These are phyloP conservation scores for Puccinia hordei DNA, from an alignment of 1,284 basidiomycete species.

Conservation along the genomic window DNA sequence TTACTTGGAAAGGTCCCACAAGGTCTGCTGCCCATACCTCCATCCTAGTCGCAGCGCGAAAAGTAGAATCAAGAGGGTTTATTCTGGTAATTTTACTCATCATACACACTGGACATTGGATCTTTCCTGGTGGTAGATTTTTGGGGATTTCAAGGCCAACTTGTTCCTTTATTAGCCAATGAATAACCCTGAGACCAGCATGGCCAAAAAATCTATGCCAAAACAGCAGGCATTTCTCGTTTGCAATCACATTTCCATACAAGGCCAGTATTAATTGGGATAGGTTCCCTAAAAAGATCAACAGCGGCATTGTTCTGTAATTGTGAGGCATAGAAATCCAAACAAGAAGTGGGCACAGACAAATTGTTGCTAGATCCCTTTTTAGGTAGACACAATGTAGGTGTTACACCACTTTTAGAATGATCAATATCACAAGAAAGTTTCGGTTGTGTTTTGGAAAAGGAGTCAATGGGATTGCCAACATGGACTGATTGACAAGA, in stretches of 20 bases:
- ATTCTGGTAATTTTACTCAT: conserved; percentile 4
- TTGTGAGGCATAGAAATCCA: too few relatives aligned
- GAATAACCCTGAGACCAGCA: background rate
- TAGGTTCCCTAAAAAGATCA: too few relatives aligned
- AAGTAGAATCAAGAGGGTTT: background rate
- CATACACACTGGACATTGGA: conserved; percentile 6
- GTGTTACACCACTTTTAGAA: too few relatives aligned
- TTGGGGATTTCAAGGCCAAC: background rate
- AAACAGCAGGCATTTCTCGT: background rate
- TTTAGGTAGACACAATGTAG: too few relatives aligned
- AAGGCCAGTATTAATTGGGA: background rate
- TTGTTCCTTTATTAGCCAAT: background rate
- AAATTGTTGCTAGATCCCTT: background rate
- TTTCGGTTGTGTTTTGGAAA: too few relatives aligned
- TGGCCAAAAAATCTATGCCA: background rate
- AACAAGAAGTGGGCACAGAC: too few relatives aligned
- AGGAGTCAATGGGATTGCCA: too few relatives aligned
- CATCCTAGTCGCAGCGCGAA: background rate
- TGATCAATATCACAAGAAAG: too few relatives aligned
- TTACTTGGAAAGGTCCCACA: conserved; percentile 7
- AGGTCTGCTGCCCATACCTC: conserved; percentile 18
- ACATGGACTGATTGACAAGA: too few relatives aligned
- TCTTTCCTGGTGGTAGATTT: background rate
- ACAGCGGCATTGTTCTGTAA: too few relatives aligned
- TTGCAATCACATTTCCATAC: background rate